Conservation (phyloP, 192 early-diverging fungal genomes). For the Obelidium mucronatum region DNA sequence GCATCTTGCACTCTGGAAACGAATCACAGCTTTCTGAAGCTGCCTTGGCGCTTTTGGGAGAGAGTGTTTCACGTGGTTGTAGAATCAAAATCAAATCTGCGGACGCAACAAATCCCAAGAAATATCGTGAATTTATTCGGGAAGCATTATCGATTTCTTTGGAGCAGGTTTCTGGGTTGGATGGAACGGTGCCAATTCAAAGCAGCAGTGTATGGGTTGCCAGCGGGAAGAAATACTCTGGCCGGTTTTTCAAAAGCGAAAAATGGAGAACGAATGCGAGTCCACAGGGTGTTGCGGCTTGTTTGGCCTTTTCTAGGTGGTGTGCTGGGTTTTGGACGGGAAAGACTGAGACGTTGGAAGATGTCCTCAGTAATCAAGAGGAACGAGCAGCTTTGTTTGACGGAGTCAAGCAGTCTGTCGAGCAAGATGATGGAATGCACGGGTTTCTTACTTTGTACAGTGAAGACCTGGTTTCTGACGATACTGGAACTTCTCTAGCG, state of each 20-base stretch:
- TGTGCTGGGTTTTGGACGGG: not conserved
- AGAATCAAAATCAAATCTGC: slow-evolving; percentile 15
- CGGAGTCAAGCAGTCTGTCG: not conserved
- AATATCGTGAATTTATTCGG: not conserved
- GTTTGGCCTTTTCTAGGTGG: slow-evolving; percentile 11
- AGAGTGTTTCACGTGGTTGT: slow-evolving; percentile 12
- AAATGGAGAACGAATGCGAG: slow-evolving; percentile 3
- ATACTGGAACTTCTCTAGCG: not conserved
- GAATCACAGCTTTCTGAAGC: not conserved
- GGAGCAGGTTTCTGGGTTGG: not conserved
- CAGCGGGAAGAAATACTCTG: not conserved
- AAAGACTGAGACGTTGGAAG: not conserved
- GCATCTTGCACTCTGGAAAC: not conserved
- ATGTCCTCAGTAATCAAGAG: not conserved
- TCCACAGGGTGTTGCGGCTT: slow-evolving; percentile 16
- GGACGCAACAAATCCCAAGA: not conserved
- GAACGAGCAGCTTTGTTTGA: not conserved
- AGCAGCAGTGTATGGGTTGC: not conserved
- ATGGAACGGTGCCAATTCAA: not conserved
- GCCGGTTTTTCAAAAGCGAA: not conserved
- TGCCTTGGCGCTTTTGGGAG: slow-evolving; percentile 5
- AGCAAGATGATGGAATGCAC: not conserved
- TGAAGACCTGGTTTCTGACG: not conserved
- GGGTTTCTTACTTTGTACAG: slow-evolving; percentile 4
- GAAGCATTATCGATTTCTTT: not conserved